Percentiles rank a stretch among this genome's conserved stretches.
Conservation (phyloP, 495 filamentous ascomycete species). For the Trichocladium uniseriatum region DNA sequence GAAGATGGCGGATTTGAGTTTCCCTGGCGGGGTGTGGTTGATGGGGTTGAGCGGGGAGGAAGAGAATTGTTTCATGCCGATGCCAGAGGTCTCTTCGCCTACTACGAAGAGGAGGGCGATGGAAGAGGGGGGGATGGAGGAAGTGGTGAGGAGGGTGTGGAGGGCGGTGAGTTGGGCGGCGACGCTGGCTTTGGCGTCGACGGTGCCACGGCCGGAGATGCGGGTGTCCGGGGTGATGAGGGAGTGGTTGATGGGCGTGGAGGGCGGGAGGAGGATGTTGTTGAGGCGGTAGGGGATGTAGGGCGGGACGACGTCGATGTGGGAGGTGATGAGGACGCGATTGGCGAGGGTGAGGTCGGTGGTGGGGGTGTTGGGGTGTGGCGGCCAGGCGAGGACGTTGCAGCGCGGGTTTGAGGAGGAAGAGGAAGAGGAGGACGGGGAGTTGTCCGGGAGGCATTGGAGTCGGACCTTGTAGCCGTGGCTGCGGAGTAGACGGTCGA, state of each 20-base stretch:
- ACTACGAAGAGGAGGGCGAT: constrained; percentile 81
- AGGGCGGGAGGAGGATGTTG: constrained; percentile 21
- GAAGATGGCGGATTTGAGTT: constrained; percentile 60
- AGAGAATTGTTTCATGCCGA: constrained; percentile 71
- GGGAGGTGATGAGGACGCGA: constrained; percentile 61
- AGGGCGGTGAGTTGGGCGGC: constrained; percentile 68
- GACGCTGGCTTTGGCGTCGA: constrained; percentile 85
- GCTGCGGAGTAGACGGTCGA: constrained; percentile 53
- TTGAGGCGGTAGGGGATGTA: constrained; percentile 55
- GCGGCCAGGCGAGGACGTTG: constrained; percentile 76
- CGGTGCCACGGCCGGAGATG: constrained; percentile 64
- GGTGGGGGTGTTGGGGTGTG: no score
- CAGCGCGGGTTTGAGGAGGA: no score
- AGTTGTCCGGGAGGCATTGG: constrained; percentile 47
- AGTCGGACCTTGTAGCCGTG: constrained; percentile 45
- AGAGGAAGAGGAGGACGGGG: no score
- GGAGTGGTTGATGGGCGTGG: constrained; percentile 8
- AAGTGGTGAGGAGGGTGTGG: constrained; percentile 45
- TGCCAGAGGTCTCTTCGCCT: constrained; percentile 71
- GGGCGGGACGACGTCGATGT: constrained; percentile 63
- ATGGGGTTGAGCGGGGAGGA: constrained; percentile 22
- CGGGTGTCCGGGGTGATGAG: constrained; percentile 9
- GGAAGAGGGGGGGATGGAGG: constrained; percentile 31
- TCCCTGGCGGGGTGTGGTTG: background rate
- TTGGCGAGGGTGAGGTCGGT: constrained; percentile 26